A percentile compares a stretch with the other conserved stretches of the same genome.
phyloP scores from a whole-genome alignment of 2,329 filamentous ascomycete species.

The Penicillium rolfsii region DNA sequence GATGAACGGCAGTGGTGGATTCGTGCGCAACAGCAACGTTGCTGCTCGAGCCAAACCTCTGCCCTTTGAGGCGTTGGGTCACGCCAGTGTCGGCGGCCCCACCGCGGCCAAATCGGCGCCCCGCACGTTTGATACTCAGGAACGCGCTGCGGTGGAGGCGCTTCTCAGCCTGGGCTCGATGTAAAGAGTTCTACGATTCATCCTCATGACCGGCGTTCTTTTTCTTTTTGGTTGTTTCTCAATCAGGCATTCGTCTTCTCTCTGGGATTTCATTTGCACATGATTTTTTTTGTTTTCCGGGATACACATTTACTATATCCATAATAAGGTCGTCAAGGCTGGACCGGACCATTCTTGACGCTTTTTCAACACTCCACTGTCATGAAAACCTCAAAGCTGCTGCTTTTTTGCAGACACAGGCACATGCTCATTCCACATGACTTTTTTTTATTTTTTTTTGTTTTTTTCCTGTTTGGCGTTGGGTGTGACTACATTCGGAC shows the following conservation, averaged over 20 bases:
- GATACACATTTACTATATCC: slow-evolving; percentile 16
- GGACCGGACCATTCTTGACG: slow-evolving; percentile 32
- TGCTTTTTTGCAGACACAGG: neutral
- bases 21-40: slow-evolving; percentile 39
- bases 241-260: neutral
- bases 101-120: slow-evolving; percentile 48
- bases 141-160: slow-evolving; percentile 54
- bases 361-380: slow-evolving; percentile 12
- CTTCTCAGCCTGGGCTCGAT: slow-evolving; percentile 54
- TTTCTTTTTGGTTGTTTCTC: slow-evolving; percentile 13
- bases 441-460: slow-evolving; percentile 7
- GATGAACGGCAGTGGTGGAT: slow-evolving; percentile 51
- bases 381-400: slow-evolving; percentile 17
- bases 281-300: slow-evolving; percentile 7
- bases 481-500: slow-evolving; percentile 1
- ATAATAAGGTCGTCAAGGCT: slow-evolving; percentile 32
- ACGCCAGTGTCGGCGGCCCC: slow-evolving; percentile 34
- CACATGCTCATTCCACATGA: slow-evolving; percentile 15
- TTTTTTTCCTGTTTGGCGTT: slow-evolving; percentile 9
- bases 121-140: slow-evolving; percentile 43
- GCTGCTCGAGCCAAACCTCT: slow-evolving; percentile 28
- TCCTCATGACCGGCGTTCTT: slow-evolving; percentile 31
- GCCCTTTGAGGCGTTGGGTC: slow-evolving; percentile 23
- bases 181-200: slow-evolving; percentile 34
- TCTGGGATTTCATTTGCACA: neutral